Evolutionary conservation across 805 yeast genomes (phyloP).

Genomic region (Grigorovia humatica): DNA sequence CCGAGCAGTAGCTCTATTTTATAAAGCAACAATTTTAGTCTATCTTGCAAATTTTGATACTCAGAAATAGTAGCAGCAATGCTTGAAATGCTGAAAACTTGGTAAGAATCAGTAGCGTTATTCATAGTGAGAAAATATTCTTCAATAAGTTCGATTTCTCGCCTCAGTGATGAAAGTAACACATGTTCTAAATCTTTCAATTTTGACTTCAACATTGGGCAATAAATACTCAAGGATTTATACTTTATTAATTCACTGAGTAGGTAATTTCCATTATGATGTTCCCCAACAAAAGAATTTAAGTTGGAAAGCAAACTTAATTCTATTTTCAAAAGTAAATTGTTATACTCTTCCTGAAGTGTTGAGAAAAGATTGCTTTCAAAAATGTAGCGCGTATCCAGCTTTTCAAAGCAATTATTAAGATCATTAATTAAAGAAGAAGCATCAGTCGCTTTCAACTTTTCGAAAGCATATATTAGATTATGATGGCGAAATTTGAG

Average conservation of each 20-base stretch:
- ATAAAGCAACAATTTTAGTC: constrained; percentile 32
- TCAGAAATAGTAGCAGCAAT: constrained; percentile 42
- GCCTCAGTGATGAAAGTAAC: constrained; percentile 38
- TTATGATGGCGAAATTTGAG: constrained; percentile 48
- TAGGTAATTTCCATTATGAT: constrained; percentile 35
- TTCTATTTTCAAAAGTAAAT: constrained; percentile 37
- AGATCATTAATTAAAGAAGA: constrained; percentile 11
- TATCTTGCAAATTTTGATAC: constrained; percentile 41
- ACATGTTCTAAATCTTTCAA: constrained; percentile 49
- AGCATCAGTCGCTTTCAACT: not conserved
- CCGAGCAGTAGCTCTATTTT: constrained; percentile 48
- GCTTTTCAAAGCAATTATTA: constrained; percentile 30
- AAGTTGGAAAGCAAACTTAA: constrained; percentile 33
- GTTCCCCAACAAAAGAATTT: constrained; percentile 28
- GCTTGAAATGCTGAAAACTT: constrained; percentile 33
- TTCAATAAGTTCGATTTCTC: constrained; percentile 37
- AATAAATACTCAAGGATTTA: constrained; percentile 34
- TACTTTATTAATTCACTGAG: constrained; percentile 41
- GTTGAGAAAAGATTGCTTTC: constrained; percentile 26
- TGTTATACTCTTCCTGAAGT: constrained; percentile 34
- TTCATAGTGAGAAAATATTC: constrained; percentile 19
- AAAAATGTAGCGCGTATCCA: constrained; percentile 32
- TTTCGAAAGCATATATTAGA: constrained; percentile 30
- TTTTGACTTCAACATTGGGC: constrained; percentile 49
- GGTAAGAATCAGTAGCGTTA: not conserved